A percentile compares a stretch with the other conserved stretches of the same genome.
These are phyloP conservation scores for Neofusicoccum ribis DNA, from an alignment of 2,329 filamentous ascomycete genomes.

Conservation along the genomic window DNA sequence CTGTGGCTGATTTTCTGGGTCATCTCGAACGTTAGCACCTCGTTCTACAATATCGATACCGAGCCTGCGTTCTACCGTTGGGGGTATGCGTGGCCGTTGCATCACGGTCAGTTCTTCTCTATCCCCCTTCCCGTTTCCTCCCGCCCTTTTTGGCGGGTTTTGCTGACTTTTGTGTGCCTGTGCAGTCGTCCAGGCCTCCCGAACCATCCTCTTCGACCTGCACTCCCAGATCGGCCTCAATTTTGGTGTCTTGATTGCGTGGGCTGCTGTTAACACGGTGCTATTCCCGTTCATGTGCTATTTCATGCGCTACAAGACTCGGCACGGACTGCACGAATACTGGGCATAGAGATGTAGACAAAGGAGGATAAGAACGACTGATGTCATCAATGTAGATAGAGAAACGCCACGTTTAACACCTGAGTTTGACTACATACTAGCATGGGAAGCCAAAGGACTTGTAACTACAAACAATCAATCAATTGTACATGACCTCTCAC, in stretches of 20 bases:
- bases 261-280: slow-evolving; percentile 54
- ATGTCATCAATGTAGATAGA: neutral
- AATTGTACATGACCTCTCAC: too few species aligned
- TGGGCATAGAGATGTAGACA: neutral
- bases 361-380: neutral
- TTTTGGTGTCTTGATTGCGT: slow-evolving; percentile 61
- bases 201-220: slow-evolving; percentile 62
- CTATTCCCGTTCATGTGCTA: slow-evolving; percentile 55
- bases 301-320: slow-evolving; percentile 44
- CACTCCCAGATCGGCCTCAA: slow-evolving; percentile 60
- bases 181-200: slow-evolving; percentile 57
- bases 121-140: neutral
- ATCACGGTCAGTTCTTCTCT: slow-evolving; percentile 48
- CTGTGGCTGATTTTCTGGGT: slow-evolving; percentile 69
- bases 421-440: too few species aligned
- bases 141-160: neutral
- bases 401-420: too few species aligned
- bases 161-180: neutral
- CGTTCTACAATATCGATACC: slow-evolving; percentile 61
- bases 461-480: too few species aligned
- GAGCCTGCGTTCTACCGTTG: slow-evolving; percentile 61
- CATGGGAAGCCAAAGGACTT: too few species aligned
- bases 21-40: slow-evolving; percentile 63
- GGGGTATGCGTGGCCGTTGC: slow-evolving; percentile 65
- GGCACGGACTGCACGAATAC: neutral